A percentile compares a stretch with the other conserved stretches of the same genome.
Conservation (phyloP, 108 stramenopile species). For the Parietichytrium sp. region DNA sequence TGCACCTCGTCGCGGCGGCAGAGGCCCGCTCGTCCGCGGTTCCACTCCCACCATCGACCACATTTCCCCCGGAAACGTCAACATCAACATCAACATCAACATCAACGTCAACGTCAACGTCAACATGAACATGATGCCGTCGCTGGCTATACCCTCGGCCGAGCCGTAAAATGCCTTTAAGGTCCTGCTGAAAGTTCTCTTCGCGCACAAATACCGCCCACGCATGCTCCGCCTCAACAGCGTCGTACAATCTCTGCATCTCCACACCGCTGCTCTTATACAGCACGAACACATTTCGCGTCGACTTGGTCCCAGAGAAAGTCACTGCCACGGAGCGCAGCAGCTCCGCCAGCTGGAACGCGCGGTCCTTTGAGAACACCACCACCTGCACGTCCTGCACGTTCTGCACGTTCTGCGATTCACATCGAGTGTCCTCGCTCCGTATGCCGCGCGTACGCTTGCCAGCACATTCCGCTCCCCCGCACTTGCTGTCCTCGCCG, state of each 20-base stretch:
- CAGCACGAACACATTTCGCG: neutral
- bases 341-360: neutral
- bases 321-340: neutral
- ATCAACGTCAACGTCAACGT: too few species aligned
- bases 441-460: too few species aligned
- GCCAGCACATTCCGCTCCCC: too few species aligned
- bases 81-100: too few species aligned
- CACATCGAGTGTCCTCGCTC: neutral
- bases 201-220: constrained; percentile 18
- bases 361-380: constrained; percentile 27
- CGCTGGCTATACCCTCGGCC: too few species aligned
- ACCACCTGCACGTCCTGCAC: neutral
- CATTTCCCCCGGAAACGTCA: too few species aligned
- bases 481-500: too few species aligned
- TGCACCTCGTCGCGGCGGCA: too few species aligned
- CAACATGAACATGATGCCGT: too few species aligned
- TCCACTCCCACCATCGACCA: neutral
- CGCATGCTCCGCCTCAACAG: neutral
- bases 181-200: neutral
- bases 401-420: neutral
- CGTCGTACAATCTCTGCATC: neutral
- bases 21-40: too few species aligned
- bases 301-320: neutral
- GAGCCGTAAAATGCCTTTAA: too few species aligned
- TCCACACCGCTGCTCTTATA: neutral